Evolutionary conservation across 2,329 filamentous ascomycete species (phyloP).

Genomic region (Ophiocordyceps polyrhachis-furcata): DNA sequence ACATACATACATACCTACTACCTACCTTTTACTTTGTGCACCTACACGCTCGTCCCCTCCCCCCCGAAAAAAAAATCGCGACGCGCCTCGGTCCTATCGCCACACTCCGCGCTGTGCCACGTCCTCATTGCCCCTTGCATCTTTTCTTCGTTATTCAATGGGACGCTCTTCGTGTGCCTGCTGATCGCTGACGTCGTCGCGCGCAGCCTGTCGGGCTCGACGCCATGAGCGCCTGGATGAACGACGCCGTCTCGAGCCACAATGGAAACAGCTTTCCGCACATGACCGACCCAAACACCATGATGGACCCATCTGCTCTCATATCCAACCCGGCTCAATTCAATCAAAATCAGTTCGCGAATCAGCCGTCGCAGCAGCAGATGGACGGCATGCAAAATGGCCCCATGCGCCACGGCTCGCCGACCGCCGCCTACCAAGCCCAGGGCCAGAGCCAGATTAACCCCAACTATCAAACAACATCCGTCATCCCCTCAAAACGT

Average conservation of each 20-base stretch:
- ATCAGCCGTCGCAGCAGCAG: constrained; percentile 16
- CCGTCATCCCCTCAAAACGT: constrained; percentile 79
- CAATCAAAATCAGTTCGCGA: constrained; percentile 39
- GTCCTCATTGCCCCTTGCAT: constrained; percentile 24
- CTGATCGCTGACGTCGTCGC: constrained; percentile 26
- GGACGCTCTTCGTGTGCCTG: constrained; percentile 18
- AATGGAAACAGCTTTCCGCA: constrained; percentile 51
- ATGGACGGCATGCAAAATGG: constrained; percentile 59
- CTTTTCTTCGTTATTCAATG: constrained; percentile 17
- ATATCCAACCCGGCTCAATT: constrained; percentile 42
- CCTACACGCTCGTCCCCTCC: background rate
- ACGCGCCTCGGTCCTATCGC: constrained; percentile 22
- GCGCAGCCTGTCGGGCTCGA: constrained; percentile 25
- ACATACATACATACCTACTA: no score
- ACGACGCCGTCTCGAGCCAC: constrained; percentile 50
- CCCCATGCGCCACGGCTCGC: constrained; percentile 65
- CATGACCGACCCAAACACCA: constrained; percentile 42
- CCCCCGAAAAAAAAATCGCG: constrained; percentile 13
- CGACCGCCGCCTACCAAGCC: constrained; percentile 44
- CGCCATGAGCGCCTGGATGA: constrained; percentile 57
- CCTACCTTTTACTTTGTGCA: background rate
- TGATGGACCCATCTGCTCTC: constrained; percentile 48
- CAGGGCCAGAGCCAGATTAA: constrained; percentile 5
- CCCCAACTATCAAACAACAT: constrained; percentile 64
- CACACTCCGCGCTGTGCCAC: constrained; percentile 23